Evolutionary conservation across 2,329 filamentous ascomycete species (phyloP).

Genomic region (Xylaria sp.): DNA sequence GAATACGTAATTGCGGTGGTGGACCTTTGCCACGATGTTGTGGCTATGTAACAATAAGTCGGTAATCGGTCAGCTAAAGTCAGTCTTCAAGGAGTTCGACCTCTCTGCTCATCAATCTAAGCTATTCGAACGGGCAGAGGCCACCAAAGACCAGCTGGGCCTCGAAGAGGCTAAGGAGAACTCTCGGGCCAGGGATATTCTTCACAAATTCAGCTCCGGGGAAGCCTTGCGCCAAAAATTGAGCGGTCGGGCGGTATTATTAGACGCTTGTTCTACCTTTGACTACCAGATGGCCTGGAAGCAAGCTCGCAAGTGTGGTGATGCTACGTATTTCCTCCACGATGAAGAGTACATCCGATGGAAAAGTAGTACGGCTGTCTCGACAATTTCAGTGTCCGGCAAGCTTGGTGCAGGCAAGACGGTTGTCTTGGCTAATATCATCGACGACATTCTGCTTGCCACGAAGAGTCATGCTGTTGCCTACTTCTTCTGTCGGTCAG

Average conservation of each 20-base stretch:
- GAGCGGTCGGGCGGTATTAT: conserved; percentile 41
- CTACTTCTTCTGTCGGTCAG: conserved; percentile 52
- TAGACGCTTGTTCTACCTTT: conserved; percentile 56
- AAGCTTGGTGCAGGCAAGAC: conserved; percentile 60
- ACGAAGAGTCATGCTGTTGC: conserved; percentile 37
- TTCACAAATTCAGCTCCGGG: neutral
- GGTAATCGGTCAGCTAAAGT: conserved; percentile 46
- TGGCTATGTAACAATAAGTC: conserved; percentile 52
- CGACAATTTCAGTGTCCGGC: conserved; percentile 52
- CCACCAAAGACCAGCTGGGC: conserved; percentile 51
- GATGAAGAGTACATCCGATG: conserved; percentile 16
- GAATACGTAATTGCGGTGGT: conserved; percentile 58
- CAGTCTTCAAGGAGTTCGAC: conserved; percentile 49
- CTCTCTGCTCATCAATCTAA: conserved; percentile 50
- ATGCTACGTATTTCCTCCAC: conserved; percentile 44
- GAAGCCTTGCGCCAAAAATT: conserved; percentile 11
- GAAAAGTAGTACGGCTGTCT: conserved; percentile 4
- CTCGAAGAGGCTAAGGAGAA: conserved; percentile 21
- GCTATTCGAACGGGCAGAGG: conserved; percentile 50
- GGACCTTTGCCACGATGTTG: conserved; percentile 52
- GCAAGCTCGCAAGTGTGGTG: conserved; percentile 54
- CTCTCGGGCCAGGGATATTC: conserved; percentile 8
- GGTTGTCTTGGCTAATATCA: conserved; percentile 57
- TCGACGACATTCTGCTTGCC: conserved; percentile 53
- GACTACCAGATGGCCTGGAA: conserved; percentile 56